Evolutionary conservation across 1,284 basidiomycete species (phyloP).

Genomic region (Neotropicomus parvogracilis): DNA sequence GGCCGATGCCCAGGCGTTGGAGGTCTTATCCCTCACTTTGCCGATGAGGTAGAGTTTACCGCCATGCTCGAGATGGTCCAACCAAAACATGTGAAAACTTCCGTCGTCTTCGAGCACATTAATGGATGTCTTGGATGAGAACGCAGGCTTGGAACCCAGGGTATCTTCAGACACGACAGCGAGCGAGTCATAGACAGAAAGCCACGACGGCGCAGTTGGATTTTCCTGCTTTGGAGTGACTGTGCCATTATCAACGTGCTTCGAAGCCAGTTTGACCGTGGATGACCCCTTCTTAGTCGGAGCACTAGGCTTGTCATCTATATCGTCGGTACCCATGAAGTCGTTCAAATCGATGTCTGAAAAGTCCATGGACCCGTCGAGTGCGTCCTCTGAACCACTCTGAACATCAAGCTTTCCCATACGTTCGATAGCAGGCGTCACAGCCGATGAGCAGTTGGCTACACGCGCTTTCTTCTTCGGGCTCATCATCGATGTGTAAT

Average conservation of each 20-base stretch:
- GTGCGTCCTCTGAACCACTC: conserved; percentile 45
- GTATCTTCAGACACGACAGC: conserved; percentile 53
- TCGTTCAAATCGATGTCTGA: conserved; percentile 42
- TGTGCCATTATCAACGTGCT: conserved; percentile 12
- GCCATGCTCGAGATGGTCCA: conserved; percentile 85
- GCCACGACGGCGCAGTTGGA: conserved; percentile 59
- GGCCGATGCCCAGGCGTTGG: conserved; percentile 73
- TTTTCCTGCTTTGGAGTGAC: conserved; percentile 49
- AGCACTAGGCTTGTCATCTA: conserved; percentile 38
- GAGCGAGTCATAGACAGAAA: conserved; percentile 72
- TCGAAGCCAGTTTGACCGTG: conserved; percentile 30
- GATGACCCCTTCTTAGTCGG: conserved; percentile 31
- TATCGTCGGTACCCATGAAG: conserved; percentile 46
- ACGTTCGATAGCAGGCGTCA: conserved; percentile 53
- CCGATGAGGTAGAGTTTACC: conserved; percentile 82
- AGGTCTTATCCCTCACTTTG: conserved; percentile 78
- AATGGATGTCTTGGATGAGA: conserved; percentile 41
- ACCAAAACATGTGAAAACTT: conserved; percentile 88
- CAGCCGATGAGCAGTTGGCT: conserved; percentile 34
- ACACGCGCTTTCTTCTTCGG: conserved; percentile 65
- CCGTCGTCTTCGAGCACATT: conserved; percentile 75
- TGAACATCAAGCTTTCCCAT: conserved; percentile 59
- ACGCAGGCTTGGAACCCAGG: conserved; percentile 47
- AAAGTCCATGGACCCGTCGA: conserved; percentile 53
- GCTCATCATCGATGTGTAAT: conserved; percentile 47